phyloP scores from a whole-genome alignment of 108 stramenopile species.

The Fistulifera pelliculosa region DNA sequence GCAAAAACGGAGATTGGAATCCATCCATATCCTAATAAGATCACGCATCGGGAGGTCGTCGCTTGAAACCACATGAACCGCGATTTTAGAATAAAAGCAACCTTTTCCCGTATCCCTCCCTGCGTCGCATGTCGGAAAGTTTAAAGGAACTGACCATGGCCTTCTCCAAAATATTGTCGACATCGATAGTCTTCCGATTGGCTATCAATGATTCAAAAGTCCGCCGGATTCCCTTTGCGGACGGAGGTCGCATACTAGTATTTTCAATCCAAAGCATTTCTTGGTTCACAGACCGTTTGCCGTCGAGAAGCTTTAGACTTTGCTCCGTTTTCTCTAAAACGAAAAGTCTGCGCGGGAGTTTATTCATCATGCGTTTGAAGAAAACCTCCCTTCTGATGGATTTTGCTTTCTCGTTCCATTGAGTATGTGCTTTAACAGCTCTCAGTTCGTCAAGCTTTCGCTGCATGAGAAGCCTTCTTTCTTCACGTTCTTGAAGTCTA shows the following conservation, averaged over 20 bases:
- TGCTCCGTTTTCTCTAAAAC: no score
- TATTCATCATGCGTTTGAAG: no score
- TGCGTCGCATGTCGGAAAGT: constrained; percentile 62
- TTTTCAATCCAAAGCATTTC: no score
- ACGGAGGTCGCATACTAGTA: no score
- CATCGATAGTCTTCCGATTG: no score
- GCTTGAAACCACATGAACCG: constrained; percentile 51
- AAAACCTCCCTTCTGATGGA: no score
- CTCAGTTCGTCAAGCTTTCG: constrained; percentile 4
- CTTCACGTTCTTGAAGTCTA: background rate
- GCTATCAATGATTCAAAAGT: no score
- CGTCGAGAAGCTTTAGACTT: no score
- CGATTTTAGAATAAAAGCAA: constrained; percentile 49
- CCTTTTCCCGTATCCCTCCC: constrained; percentile 64
- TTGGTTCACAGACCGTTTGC: no score
- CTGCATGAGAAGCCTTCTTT: background rate
- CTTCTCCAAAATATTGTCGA: constrained; percentile 4
- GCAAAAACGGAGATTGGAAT: background rate
- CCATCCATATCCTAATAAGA: background rate
- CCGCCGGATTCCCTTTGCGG: no score
- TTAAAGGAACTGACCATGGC: constrained; percentile 54
- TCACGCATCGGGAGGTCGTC: constrained; percentile 52
- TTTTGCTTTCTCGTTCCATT: background rate
- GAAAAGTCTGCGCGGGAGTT: no score
- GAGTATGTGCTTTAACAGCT: constrained; percentile 47